Evolutionary conservation across 148 eudicot genomes (phyloP).

Genomic region (Pharnaceum exiguum): DNA sequence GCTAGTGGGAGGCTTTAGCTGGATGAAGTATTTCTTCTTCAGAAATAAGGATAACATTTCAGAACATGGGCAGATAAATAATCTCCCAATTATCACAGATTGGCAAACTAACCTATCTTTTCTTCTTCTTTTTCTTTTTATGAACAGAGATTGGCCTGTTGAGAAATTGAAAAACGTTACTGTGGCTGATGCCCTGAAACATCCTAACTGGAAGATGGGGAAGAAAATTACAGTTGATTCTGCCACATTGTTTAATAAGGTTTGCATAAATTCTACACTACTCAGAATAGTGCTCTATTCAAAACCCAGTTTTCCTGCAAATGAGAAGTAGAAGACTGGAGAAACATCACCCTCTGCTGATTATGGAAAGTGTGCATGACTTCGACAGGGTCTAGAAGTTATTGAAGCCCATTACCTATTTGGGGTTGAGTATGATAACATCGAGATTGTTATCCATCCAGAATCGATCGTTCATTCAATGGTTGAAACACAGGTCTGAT

Average conservation of each 20-base stretch:
- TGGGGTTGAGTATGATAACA: slow-evolving; percentile 84
- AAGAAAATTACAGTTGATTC: slow-evolving; percentile 97
- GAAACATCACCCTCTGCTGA: neutral
- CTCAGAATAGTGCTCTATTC: no score
- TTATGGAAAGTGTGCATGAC: slow-evolving; percentile 7
- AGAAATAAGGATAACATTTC: no score
- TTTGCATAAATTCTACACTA: slow-evolving; percentile 16
- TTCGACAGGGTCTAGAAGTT: slow-evolving; percentile 87
- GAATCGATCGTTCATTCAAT: slow-evolving; percentile 96
- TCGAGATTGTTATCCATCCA: slow-evolving; percentile 95
- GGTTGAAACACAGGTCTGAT: slow-evolving; percentile 89
- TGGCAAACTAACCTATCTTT: slow-evolving; percentile 1
- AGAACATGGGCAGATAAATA: no score
- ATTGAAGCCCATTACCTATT: slow-evolving; percentile 99
- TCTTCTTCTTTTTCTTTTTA: slow-evolving; percentile 1
- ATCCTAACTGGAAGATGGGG: slow-evolving; percentile 99
- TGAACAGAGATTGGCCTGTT: slow-evolving; percentile 92
- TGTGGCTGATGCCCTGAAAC: slow-evolving; percentile 97
- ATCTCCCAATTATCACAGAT: no score
- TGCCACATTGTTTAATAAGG: slow-evolving; percentile 97
- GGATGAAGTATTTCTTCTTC: no score
- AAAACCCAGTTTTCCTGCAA: neutral
- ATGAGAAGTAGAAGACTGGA: neutral
- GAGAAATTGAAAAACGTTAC: slow-evolving; percentile 87
- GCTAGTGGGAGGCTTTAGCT: no score